phyloP scores from a whole-genome alignment of 2,329 filamentous ascomycete genomes.

The Pyrenochaeta sp. region DNA sequence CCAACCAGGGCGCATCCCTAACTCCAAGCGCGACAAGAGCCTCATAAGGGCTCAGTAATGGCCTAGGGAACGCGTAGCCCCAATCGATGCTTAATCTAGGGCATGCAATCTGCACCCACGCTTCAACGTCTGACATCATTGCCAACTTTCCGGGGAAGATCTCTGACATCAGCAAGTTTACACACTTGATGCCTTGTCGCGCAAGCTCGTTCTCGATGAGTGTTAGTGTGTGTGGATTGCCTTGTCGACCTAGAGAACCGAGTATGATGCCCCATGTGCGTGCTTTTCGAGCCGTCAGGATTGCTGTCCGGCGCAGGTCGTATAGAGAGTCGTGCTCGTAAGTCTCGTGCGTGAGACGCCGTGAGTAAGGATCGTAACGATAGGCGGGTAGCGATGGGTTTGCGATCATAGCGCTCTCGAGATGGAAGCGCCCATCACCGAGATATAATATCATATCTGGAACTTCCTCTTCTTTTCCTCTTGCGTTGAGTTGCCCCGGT shows the following conservation, averaged over 20 bases:
- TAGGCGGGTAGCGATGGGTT: constrained; percentile 92
- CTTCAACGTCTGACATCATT: constrained; percentile 91
- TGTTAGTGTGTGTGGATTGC: constrained; percentile 90
- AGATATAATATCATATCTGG: constrained; percentile 84
- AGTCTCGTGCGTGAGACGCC: constrained; percentile 86
- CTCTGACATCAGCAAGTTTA: constrained; percentile 89
- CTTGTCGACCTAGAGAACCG: constrained; percentile 89
- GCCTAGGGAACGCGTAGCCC: constrained; percentile 93
- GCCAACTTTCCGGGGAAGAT: constrained; percentile 96
- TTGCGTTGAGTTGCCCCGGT: constrained; percentile 50
- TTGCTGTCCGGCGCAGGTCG: constrained; percentile 77
- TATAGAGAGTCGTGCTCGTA: constrained; percentile 96
- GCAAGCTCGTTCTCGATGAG: constrained; percentile 82
- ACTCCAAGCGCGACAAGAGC: constrained; percentile 88
- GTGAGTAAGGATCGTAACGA: constrained; percentile 94
- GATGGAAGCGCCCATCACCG: constrained; percentile 91
- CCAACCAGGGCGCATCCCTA: constrained; percentile 73
- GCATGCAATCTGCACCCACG: constrained; percentile 98
- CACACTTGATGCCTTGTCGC: constrained; percentile 76
- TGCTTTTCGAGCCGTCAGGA: constrained; percentile 76
- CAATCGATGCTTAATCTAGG: constrained; percentile 97
- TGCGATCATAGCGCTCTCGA: constrained; percentile 99
- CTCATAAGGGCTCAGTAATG: constrained; percentile 92
- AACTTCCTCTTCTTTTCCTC: constrained; percentile 55
- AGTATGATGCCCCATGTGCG: constrained; percentile 95